Base-by-base conservation (phyloP, 345 rosid genomes). In the Corymbia maculata region DNA sequence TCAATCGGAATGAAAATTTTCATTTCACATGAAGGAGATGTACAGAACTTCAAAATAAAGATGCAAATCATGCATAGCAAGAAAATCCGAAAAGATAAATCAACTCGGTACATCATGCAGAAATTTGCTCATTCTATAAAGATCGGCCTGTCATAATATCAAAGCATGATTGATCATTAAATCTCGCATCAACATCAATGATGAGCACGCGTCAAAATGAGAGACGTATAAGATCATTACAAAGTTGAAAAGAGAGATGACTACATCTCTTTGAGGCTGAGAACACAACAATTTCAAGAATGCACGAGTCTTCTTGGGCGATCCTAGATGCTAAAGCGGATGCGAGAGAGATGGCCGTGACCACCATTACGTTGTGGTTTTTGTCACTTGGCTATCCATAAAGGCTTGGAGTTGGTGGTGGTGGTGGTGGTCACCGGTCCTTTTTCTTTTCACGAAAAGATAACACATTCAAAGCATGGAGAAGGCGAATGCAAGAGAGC, bases 201-300 rank as follows among this genome's bases (percentile, higher is more conserved):
- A 22, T 0, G 61, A 55, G 61, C 61, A 8, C 0, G 0, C 2
- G 12, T 9, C 0, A 11, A 55, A 97, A 90, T 93, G 98, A 1
- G 96, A 93, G 93, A 96, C 97, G 2, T 95, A 96, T 90, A 95
- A 94, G 91, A 88, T 90, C 26, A 95, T 96, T 68, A 42, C 90
- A 8, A 96, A 96, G 52, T 88, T 97, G 68, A 97, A 95, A 91
- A 94, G 92, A 96, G 93, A 96, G 92, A 95, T 92, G 92, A 96
- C 95, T 90, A 94, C 91, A 16, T 93, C 93, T 19, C 92, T 96
- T 90, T 22, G 99, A 97, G 91, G 95, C 97, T 1, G 99, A 96
- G 91, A 96, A 92, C 88, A 93, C 94, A 53, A 95, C 98, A 15
- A 93, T 94, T 88, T 96, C 97, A 50, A 94, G 99, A 90, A 93